Evolutionary conservation across 176 grass and related monocot species (phyloP).

Genomic region (Eragrostis curvula): DNA sequence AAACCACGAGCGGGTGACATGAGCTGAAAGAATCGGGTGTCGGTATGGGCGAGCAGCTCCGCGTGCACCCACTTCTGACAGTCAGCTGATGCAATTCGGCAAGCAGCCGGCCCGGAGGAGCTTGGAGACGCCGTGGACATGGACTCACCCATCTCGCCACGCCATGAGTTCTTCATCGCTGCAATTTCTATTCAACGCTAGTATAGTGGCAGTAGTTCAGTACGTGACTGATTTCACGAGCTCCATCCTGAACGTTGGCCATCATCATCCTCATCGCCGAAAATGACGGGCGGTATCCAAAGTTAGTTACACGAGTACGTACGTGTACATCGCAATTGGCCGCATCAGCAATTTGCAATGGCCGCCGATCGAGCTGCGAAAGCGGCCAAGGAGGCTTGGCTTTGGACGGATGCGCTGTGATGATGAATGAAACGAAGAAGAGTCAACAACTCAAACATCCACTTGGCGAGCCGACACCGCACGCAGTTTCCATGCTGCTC

Average conservation of each 20-base stretch:
- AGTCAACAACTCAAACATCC: not conserved
- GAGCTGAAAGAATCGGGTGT: not conserved
- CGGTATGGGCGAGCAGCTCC: not conserved
- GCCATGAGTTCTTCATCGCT: not conserved
- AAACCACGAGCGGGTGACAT: not conserved
- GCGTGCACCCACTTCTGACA: not conserved
- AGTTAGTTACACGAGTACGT: not conserved
- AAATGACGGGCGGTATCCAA: not conserved
- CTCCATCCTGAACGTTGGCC: not conserved
- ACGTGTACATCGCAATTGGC: too few species aligned
- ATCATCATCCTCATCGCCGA: not conserved
- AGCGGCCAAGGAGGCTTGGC: not conserved
- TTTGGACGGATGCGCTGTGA: not conserved
- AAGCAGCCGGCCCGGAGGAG: not conserved
- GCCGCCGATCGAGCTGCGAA: not conserved
- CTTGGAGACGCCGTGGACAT: not conserved
- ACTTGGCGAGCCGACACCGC: conserved; percentile 15
- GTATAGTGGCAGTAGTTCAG: not conserved
- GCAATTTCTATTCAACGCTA: not conserved
- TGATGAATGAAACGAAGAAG: not conserved
- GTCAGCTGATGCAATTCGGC: not conserved
- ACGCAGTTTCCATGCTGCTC: not conserved
- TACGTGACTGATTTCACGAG: not conserved
- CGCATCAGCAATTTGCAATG: not conserved
- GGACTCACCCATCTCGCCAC: not conserved